Base-by-base conservation (phyloP, 2,329 filamentous ascomycete genomes). In the Ilyonectria sp. region DNA sequence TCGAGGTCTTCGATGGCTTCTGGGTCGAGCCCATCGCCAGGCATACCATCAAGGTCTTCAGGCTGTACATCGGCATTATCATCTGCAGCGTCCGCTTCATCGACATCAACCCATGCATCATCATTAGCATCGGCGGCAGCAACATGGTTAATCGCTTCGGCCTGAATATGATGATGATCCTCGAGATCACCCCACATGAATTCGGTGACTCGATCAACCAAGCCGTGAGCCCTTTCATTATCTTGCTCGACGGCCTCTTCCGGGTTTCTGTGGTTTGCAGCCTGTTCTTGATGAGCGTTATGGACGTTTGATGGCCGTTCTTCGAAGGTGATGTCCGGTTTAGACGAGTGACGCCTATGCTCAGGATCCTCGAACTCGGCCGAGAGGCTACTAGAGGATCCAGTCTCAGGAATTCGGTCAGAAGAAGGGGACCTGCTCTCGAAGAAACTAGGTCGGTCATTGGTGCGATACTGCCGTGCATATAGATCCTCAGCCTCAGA, bases 1-100 rank as follows among this genome's bases (percentile, higher is more conserved):
- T 99, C 96, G 10, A 93, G 93, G 72, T 98, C 93, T 49, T 95
- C 93, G 47, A 94, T 87, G 10, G 91, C 92, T 72, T 93, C 91
- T 60, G 90, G 87, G 61, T 97, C 94, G 40, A 95, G 83, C 9
- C 88, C 92, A 17, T 89, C 90, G 55, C 88, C 89, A 21, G 87
- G 87, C n/a, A 89, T 91, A 50, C 88, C 92, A 59, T 90, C 89
- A 23, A 89, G 84, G 1, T 89, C 88, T 65, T 92, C 84, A 21
- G 78, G 52, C 13, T 69, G 74, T 8, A 76, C 73, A 4, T 78
- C 79, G 4, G 65, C 77, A 21, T 81, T 80, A 4, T 69, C 69
- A 15, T 68, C 63, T 19, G 40, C 68, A 35, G 50, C 69, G 15
- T 67, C 75, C 33, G 70, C 70, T 43, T 76, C 72, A 17, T 76